A percentile compares a stretch with the other conserved stretches of the same genome.
Evolutionary conservation across 495 filamentous ascomycete genomes (phyloP).

Genomic region (Hyaloscypha finlandica): DNA sequence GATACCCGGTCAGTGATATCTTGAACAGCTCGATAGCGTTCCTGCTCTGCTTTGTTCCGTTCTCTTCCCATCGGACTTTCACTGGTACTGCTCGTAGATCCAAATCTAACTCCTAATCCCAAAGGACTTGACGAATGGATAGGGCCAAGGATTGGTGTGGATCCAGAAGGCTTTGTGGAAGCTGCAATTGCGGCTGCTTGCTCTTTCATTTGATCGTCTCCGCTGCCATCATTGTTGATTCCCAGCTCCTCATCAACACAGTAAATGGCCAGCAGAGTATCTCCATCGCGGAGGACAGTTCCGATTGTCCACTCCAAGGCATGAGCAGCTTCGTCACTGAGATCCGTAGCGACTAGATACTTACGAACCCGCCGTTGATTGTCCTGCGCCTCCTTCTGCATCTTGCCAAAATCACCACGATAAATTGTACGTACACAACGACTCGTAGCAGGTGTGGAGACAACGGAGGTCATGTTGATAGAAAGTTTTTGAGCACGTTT

Average conservation of each 20-base stretch:
- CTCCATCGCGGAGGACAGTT: slow-evolving; percentile 90
- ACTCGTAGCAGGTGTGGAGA: slow-evolving; percentile 70
- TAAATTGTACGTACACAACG: slow-evolving; percentile 85
- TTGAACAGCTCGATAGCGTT: slow-evolving; percentile 72
- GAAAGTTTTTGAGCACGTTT: slow-evolving; percentile 81
- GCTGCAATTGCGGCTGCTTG: slow-evolving; percentile 56
- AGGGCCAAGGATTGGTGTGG: slow-evolving; percentile 38
- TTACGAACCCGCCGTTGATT: slow-evolving; percentile 74
- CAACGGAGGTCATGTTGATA: slow-evolving; percentile 76
- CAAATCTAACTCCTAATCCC: slow-evolving; percentile 34
- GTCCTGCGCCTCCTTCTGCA: slow-evolving; percentile 73
- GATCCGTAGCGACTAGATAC: slow-evolving; percentile 89
- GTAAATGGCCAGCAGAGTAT: slow-evolving; percentile 90
- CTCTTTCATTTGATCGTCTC: slow-evolving; percentile 66
- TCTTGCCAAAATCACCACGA: slow-evolving; percentile 75
- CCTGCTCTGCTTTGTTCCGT: slow-evolving; percentile 66
- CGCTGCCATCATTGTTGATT: slow-evolving; percentile 35
- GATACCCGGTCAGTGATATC: slow-evolving; percentile 78
- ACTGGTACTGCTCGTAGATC: slow-evolving; percentile 25
- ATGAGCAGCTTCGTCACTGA: slow-evolving; percentile 90
- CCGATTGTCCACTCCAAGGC: slow-evolving; percentile 97
- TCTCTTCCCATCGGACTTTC: slow-evolving; percentile 32
- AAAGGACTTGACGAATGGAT: slow-evolving; percentile 37
- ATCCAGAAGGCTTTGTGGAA: slow-evolving; percentile 24
- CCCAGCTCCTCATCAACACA: slow-evolving; percentile 85